phyloP scores from a whole-genome alignment of 805 yeast species.

The Barnettozyma wickerhamii region DNA sequence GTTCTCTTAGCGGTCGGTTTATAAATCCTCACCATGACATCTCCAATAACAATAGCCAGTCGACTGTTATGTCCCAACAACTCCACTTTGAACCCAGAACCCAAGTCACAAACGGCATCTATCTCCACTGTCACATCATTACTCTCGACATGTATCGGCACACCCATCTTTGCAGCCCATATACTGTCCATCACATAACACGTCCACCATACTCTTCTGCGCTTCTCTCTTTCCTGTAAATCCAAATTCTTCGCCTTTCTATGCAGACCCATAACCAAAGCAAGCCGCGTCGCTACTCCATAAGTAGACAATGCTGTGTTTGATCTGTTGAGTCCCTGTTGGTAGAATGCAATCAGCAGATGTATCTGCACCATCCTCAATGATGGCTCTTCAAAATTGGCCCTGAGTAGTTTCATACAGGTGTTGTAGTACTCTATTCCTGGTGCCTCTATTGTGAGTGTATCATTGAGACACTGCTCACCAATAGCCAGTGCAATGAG shows the following conservation, averaged over 20 bases:
- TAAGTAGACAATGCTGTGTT: constrained; percentile 31
- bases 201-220: constrained; percentile 38
- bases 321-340: constrained; percentile 34
- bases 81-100: constrained; percentile 29
- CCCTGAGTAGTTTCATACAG: constrained; percentile 28
- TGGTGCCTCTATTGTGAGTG: constrained; percentile 15
- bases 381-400: constrained; percentile 30
- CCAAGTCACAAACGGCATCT: constrained; percentile 16
- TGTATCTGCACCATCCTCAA: constrained; percentile 30
- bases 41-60: constrained; percentile 25
- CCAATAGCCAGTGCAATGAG: constrained; percentile 25
- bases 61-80: constrained; percentile 24
- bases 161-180: constrained; percentile 34
- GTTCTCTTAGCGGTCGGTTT: constrained; percentile 26
- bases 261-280: constrained; percentile 31
- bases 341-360: constrained; percentile 30
- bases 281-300: constrained; percentile 32
- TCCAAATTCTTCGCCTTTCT: constrained; percentile 20
- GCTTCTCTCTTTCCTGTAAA: constrained; percentile 25
- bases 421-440: constrained; percentile 26
- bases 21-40: constrained; percentile 31
- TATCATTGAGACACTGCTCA: constrained; percentile 23
- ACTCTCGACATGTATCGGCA: constrained; percentile 32
- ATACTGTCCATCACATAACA: constrained; percentile 32
- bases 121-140: constrained; percentile 31